Conservation (phyloP, 1,284 basidiomycete genomes). For the Vanrija humicola region DNA sequence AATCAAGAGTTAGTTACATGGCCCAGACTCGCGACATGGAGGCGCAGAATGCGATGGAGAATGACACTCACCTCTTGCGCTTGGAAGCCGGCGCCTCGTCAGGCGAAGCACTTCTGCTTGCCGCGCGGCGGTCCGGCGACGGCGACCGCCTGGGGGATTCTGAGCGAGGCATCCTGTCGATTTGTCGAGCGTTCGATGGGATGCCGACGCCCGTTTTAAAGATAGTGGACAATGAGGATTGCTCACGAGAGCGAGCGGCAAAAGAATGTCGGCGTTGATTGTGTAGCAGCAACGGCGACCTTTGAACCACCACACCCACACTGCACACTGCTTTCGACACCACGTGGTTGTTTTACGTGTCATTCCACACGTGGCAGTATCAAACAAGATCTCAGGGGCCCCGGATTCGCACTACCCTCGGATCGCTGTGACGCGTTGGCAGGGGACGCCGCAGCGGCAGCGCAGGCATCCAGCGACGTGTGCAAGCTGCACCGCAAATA, state of each 20-base stretch:
- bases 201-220: too few species aligned
- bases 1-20: background rate
- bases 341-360: too few species aligned
- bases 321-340: too few species aligned
- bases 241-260: background rate
- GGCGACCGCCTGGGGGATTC: slow-evolving; percentile 3
- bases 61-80: slow-evolving; percentile 42
- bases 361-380: too few species aligned
- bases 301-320: too few species aligned
- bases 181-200: background rate
- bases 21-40: background rate
- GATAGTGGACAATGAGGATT: too few species aligned
- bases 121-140: slow-evolving; percentile 1
- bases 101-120: slow-evolving; percentile 14
- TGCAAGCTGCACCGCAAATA: too few species aligned
- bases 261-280: background rate
- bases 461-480: too few species aligned
- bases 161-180: slow-evolving; percentile 28
- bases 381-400: too few species aligned
- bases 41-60: background rate
- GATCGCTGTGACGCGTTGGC: too few species aligned
- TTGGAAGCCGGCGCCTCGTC: slow-evolving; percentile 32
- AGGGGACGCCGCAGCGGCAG: too few species aligned
- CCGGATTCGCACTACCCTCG: too few species aligned
- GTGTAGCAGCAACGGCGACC: background rate